A percentile compares a stretch with the other conserved stretches of the same genome.
Conservation (phyloP, 2,329 filamentous ascomycete species). For the Alternaria atra region DNA sequence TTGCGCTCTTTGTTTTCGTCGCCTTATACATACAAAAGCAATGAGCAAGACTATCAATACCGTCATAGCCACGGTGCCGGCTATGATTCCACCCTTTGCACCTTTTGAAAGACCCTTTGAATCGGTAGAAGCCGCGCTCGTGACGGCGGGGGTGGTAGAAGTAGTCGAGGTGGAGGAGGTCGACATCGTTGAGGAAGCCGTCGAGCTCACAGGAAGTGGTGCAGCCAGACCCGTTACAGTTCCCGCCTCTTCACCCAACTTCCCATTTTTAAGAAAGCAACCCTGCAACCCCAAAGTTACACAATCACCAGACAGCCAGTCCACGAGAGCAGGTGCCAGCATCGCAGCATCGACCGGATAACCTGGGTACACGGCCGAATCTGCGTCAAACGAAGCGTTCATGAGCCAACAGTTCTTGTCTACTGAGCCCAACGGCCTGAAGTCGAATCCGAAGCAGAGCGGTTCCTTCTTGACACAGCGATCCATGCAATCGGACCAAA, state of each 20-base stretch:
- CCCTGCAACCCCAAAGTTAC: not conserved
- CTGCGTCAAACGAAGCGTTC: slow-evolving; percentile 9
- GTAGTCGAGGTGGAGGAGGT: not conserved
- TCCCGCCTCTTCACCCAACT: not conserved
- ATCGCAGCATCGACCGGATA: slow-evolving; percentile 11
- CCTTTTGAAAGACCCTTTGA: not conserved
- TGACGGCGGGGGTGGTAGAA: not conserved
- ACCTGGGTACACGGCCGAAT: not conserved
- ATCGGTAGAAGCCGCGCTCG: not conserved
- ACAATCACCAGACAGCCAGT: not conserved
- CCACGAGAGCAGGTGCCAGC: not conserved
- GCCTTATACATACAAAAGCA: not conserved
- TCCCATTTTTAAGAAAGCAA: not conserved
- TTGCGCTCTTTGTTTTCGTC: slow-evolving; percentile 1
- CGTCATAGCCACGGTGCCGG: not conserved
- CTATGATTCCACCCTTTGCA: not conserved
- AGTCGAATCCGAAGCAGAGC: slow-evolving; percentile 16
- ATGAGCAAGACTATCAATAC: not conserved
- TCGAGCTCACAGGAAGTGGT: not conserved
- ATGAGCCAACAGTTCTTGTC: slow-evolving; percentile 18
- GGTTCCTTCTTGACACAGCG: slow-evolving; percentile 17
- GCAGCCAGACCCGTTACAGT: not conserved
- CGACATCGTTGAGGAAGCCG: not conserved
- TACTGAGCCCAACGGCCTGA: slow-evolving; percentile 3
- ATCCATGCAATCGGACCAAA: slow-evolving; percentile 10